These are phyloP conservation scores for Pseudoscleropodium purum DNA, from an alignment of 225 moss, liverwort and hornwort genomes.

Conservation along the genomic window DNA sequence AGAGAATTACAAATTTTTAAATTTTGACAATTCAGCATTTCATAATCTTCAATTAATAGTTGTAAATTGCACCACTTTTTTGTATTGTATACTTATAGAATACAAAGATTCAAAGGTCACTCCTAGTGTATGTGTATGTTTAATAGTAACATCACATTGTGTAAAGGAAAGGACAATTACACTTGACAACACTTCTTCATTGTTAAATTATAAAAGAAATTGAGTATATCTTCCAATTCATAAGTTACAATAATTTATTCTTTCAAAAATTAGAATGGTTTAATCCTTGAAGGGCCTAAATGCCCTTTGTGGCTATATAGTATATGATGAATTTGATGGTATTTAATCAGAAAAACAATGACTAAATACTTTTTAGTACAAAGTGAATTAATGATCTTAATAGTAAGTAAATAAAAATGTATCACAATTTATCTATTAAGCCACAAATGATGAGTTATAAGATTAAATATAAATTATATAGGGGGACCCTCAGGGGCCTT, in stretches of 20 bases:
- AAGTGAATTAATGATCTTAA: too few relatives aligned
- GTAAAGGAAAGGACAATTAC: neutral
- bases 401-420: too few relatives aligned
- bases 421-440: too few relatives aligned
- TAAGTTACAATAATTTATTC: neutral
- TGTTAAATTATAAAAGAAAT: neutral
- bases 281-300: too few relatives aligned
- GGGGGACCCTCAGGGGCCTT: too few relatives aligned
- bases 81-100: fast-evolving
- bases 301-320: too few relatives aligned
- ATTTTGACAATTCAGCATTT: neutral
- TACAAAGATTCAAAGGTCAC: neutral
- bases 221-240: neutral
- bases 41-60: too few relatives aligned
- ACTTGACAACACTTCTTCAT: neutral
- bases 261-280: neutral
- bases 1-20: neutral
- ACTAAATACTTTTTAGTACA: too few relatives aligned
- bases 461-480: too few relatives aligned
- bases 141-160: neutral
- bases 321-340: too few relatives aligned
- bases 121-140: neutral
- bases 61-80: neutral
- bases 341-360: too few relatives aligned
- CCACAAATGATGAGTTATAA: too few relatives aligned